Percentiles rank a stretch among this genome's conserved stretches.
Evolutionary conservation across 2,329 filamentous ascomycete species (phyloP).

Genomic region (Atkinsonella texensis): DNA sequence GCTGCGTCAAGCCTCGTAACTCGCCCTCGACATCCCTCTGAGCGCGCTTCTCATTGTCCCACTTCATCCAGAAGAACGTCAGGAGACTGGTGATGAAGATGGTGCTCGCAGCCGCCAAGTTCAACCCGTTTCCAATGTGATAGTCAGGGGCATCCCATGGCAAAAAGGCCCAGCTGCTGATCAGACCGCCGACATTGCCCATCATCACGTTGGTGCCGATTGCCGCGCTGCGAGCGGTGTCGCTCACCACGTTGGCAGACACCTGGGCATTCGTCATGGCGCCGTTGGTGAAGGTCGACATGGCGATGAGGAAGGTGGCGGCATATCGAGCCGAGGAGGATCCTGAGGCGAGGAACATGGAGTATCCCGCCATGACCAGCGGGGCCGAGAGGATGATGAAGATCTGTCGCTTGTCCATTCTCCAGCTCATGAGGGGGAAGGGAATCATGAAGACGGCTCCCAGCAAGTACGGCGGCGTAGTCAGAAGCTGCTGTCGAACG

Average conservation of each 20-base stretch:
- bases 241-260: constrained; percentile 58
- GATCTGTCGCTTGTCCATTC: constrained; percentile 44
- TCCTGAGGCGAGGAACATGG: constrained; percentile 52
- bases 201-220: constrained; percentile 59
- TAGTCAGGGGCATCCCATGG: constrained; percentile 53
- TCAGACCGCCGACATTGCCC: constrained; percentile 58
- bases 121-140: constrained; percentile 59
- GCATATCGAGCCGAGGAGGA: constrained; percentile 47
- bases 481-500: constrained; percentile 55
- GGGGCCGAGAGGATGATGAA: constrained; percentile 50
- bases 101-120: constrained; percentile 43
- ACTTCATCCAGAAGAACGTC: constrained; percentile 47
- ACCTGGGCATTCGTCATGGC: constrained; percentile 55
- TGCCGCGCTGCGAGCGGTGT: constrained; percentile 54
- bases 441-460: constrained; percentile 55
- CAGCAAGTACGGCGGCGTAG: constrained; percentile 58
- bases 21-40: constrained; percentile 25
- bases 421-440: constrained; percentile 49
- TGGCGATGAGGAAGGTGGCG: constrained; percentile 57
- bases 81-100: constrained; percentile 37
- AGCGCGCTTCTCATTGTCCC: constrained; percentile 39
- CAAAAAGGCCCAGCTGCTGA: constrained; percentile 54
- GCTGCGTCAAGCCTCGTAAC: constrained; percentile 37
- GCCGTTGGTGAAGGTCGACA: constrained; percentile 50
- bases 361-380: constrained; percentile 56